Conservation (phyloP, 1,284 basidiomycete genomes). For the Cutaneotrichosporon cavernicola region DNA sequence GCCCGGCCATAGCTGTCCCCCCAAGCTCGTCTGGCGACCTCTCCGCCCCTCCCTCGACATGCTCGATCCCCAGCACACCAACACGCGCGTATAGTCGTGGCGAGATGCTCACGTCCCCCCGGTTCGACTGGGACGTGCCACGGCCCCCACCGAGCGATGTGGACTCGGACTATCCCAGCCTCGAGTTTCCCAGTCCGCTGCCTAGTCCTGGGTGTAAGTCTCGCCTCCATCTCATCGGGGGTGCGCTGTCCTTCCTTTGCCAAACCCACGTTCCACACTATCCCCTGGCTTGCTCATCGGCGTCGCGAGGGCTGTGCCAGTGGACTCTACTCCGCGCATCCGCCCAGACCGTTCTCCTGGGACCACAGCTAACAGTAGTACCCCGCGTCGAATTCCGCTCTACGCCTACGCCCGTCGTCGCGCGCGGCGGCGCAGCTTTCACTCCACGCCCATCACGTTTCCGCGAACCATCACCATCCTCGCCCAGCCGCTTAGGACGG, state of each 20-base stretch:
- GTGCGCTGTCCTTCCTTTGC: neutral
- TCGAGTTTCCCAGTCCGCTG: conserved; percentile 8
- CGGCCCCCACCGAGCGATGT: conserved; percentile 5
- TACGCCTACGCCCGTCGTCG: conserved; percentile 9
- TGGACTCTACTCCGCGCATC: too few relatives aligned
- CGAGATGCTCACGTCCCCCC: neutral
- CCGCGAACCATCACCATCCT: conserved; percentile 1
- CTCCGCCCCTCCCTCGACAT: neutral
- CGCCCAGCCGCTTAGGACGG: conserved; percentile 7
- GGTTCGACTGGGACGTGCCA: conserved; percentile 6
- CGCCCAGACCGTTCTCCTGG: too few relatives aligned
- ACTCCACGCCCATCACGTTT: conserved; percentile 10
- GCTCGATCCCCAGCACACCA: neutral
- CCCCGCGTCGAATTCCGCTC: conserved; percentile 20
- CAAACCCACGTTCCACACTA: neutral
- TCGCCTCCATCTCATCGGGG: neutral
- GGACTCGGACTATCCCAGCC: conserved; percentile 5
- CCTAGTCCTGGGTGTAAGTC: conserved; percentile 1
- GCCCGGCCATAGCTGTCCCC: neutral
- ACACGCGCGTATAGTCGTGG: neutral
- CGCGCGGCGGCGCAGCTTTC: conserved; percentile 15
- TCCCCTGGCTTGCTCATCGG: too few relatives aligned
- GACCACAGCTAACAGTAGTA: neutral
- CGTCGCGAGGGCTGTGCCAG: too few relatives aligned
- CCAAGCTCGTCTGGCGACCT: neutral